These are phyloP conservation scores for Blastobotrys persicus DNA, from an alignment of 1,139 yeast genomes.

Conservation along the genomic window DNA sequence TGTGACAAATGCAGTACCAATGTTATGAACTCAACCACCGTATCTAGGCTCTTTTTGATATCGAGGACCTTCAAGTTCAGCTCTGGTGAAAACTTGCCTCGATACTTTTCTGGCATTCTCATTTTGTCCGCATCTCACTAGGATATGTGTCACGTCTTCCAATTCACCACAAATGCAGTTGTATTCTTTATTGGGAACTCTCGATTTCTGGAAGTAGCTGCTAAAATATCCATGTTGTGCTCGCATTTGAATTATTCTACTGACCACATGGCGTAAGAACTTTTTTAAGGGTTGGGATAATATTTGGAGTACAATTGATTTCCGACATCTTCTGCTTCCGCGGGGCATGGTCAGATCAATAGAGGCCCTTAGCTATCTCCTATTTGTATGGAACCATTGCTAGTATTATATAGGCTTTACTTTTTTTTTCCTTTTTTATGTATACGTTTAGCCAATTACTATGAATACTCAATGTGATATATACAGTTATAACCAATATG, in stretches of 20 bases:
- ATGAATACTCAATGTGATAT: too few species aligned
- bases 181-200: not conserved
- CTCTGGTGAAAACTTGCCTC: constrained; percentile 1
- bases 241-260: not conserved
- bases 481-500: too few species aligned
- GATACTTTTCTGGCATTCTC: not conserved
- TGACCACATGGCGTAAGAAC: not conserved
- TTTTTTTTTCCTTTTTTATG: too few species aligned
- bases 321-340: too few species aligned
- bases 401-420: too few species aligned
- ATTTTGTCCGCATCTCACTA: not conserved
- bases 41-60: not conserved
- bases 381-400: too few species aligned
- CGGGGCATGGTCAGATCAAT: too few species aligned
- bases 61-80: constrained; percentile 2
- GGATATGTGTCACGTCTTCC: not conserved
- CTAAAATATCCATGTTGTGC: constrained; percentile 1
- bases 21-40: constrained; percentile 4
- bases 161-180: constrained; percentile 3
- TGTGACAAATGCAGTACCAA: not conserved
- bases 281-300: too few species aligned
- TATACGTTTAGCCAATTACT: too few species aligned
- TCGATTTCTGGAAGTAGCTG: not conserved
- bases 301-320: too few species aligned
- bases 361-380: too few species aligned